A percentile compares a stretch with the other conserved stretches of the same genome.
These are phyloP conservation scores for Raffaelea ambrosiae DNA, from an alignment of 2,329 filamentous ascomycete species.

Conservation along the genomic window DNA sequence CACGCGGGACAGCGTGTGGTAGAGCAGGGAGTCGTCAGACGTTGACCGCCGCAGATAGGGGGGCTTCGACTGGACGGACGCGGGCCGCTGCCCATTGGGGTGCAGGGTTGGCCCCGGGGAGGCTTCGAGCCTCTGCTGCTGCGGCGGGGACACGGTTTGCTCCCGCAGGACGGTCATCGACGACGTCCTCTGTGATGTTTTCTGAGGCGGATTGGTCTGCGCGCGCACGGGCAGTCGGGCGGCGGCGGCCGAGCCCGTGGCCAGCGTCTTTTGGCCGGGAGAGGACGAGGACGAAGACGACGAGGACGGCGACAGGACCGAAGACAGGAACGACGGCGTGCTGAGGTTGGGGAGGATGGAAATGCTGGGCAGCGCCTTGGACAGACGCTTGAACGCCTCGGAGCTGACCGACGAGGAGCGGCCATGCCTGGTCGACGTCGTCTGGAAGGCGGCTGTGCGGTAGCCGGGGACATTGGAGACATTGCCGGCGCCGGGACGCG, in stretches of 20 bases:
- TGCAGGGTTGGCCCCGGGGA: no score
- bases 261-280: neutral
- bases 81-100: slow-evolving; percentile 13
- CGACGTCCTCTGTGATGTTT: no score
- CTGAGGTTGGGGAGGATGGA: slow-evolving; percentile 31
- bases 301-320: slow-evolving; percentile 17
- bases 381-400: slow-evolving; percentile 48
- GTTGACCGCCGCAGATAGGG: slow-evolving; percentile 47
- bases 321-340: slow-evolving; percentile 30
- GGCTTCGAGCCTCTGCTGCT: no score
- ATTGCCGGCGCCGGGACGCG: no score
- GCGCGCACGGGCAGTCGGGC: no score
- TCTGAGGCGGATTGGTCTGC: no score
- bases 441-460: slow-evolving; percentile 28
- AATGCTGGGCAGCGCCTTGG: slow-evolving; percentile 48
- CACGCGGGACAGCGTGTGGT: slow-evolving; percentile 64
- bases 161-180: no score
- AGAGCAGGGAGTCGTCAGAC: slow-evolving; percentile 73
- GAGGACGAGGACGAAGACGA: slow-evolving; percentile 5
- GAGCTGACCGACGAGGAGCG: slow-evolving; percentile 48
- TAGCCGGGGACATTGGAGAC: slow-evolving; percentile 15
- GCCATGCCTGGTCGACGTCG: slow-evolving; percentile 22
- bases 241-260: no score
- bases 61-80: slow-evolving; percentile 18
- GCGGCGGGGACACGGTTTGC: no score